Base-by-base conservation (phyloP, 139 green algal species). In the Auxenochlorella protothecoides region DNA sequence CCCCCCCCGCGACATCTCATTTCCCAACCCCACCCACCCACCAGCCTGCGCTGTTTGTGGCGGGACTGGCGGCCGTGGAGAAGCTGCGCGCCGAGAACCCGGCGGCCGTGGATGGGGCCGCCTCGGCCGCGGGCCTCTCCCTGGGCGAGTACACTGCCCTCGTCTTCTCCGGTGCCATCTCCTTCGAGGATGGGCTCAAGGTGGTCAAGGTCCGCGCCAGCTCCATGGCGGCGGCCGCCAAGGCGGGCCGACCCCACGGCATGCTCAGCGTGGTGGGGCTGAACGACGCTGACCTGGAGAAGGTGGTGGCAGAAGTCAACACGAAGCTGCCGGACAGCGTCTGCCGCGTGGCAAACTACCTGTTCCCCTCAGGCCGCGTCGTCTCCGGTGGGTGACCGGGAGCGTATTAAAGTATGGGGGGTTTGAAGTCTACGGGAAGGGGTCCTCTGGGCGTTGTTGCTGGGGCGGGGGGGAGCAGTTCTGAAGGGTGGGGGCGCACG, bases 91-190 rank as follows among this genome's bases (percentile, higher is more conserved):
- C 72, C 2, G 71, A 86, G 53, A 77, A 90, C 68, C 68, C 86
- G 10, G 65, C 59, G 53, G 68, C 70, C 13, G 77, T 90, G n/a
- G 76, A 78, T 2, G 16, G 44, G 54, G 84, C 71, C 72, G 57
- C 55, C 13, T 85, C 80, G n/a, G 76, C 70, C 11, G 92, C 92
- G 11, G 92, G 92, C 0, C 89, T 97, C 55, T 89, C 78, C 61
- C 83, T 97, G 68, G 92, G 92, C 3, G 92, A 97, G 83, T 97
- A 97, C 86, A 83, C 78, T 55, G 92, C 92, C 5, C 86, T 97
- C 51, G 89, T 95, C 65, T 93, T 91, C 75, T 85, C 88, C 2
- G 92, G 91, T 4, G 90, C 82, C 2, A 74, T 97, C 44, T 87
- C 65, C 72, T 96, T 97, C 68, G 88, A 94, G 78, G 92, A 97